Evolutionary conservation across 108 stramenopile genomes (phyloP).

Genomic region (Asterionellopsis glacialis): DNA sequence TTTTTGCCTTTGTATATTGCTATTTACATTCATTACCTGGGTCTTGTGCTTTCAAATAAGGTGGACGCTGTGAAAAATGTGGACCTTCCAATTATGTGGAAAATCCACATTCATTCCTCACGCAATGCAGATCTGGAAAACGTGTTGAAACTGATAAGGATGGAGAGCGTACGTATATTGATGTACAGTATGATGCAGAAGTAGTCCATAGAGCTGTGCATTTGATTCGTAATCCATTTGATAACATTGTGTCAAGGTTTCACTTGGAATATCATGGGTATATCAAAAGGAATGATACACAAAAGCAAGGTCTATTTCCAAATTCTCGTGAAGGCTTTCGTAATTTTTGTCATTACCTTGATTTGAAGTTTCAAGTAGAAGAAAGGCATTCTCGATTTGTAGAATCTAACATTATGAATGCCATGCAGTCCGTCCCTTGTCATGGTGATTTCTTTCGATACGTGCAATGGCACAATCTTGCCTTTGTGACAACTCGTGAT

Average conservation of each 20-base stretch:
- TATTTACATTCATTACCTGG: no score
- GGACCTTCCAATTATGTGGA: conserved; percentile 37
- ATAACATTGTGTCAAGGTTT: conserved; percentile 53
- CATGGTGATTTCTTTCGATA: conserved; percentile 46
- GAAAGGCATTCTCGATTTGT: conserved; percentile 6
- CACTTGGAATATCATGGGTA: conserved; percentile 25
- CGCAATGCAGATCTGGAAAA: conserved; percentile 11
- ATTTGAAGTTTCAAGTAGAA: conserved; percentile 7
- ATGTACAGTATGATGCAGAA: conserved; percentile 18
- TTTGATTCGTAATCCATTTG: conserved; percentile 57
- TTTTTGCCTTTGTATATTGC: no score
- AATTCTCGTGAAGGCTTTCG: conserved; percentile 16
- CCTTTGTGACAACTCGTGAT: conserved; percentile 39
- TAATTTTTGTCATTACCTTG: conserved; percentile 18
- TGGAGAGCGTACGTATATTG: conserved; percentile 5
- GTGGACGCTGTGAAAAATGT: conserved; percentile 36
- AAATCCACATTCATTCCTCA: conserved; percentile 15
- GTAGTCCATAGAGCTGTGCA: conserved; percentile 41
- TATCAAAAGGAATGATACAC: conserved; percentile 2
- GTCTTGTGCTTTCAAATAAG: no score
- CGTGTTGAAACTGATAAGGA: conserved; percentile 12
- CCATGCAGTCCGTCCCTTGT: conserved; percentile 13
- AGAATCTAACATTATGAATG: background rate
- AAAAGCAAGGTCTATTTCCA: conserved; percentile 8
- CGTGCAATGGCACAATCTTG: conserved; percentile 73